Percentiles rank a stretch among this genome's conserved stretches.
These are phyloP conservation scores for Neurospora sp. DNA, from an alignment of 495 filamentous ascomycete species.

Conservation along the genomic window DNA sequence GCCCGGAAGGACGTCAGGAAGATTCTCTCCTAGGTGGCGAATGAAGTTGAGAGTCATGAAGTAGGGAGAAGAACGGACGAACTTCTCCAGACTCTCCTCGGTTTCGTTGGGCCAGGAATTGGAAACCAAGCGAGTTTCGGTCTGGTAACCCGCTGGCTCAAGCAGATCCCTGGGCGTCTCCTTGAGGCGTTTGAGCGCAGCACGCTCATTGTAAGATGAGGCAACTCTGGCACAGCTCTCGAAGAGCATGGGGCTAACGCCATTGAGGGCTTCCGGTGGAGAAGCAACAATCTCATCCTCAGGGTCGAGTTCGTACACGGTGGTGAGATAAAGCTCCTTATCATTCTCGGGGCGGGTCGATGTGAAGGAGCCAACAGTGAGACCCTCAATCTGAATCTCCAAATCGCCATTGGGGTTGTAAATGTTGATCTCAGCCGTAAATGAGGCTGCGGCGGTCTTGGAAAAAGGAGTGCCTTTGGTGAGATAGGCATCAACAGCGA, in stretches of 20 bases:
- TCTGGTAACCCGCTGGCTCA: background rate
- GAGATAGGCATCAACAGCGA: slow-evolving; percentile 29
- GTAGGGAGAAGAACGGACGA: slow-evolving; percentile 25
- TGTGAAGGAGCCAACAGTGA: slow-evolving; percentile 28
- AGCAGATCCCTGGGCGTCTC: background rate
- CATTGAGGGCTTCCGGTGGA: background rate
- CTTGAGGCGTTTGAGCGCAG: background rate
- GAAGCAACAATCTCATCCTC: slow-evolving; percentile 26
- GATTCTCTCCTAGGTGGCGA: slow-evolving; percentile 12
- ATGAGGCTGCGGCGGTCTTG: slow-evolving; percentile 16
- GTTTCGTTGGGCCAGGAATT: slow-evolving; percentile 24
- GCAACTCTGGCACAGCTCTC: slow-evolving; percentile 31
- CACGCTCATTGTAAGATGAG: slow-evolving; percentile 16
- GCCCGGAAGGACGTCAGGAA: slow-evolving; percentile 16
- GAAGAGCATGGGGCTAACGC: slow-evolving; percentile 13
- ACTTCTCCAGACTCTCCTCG: slow-evolving; percentile 15
- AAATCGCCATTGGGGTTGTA: slow-evolving; percentile 23
- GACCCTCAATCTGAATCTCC: slow-evolving; percentile 32
- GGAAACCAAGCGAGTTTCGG: background rate
- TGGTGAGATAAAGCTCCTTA: slow-evolving; percentile 34
- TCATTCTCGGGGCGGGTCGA: slow-evolving; percentile 31
- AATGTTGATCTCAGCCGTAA: slow-evolving; percentile 29
- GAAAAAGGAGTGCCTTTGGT: slow-evolving; percentile 14
- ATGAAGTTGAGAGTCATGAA: slow-evolving; percentile 20
- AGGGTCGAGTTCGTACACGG: slow-evolving; percentile 29